Base-by-base conservation (phyloP, 164 flowering plant genomes). In the Stephania japonica region DNA sequence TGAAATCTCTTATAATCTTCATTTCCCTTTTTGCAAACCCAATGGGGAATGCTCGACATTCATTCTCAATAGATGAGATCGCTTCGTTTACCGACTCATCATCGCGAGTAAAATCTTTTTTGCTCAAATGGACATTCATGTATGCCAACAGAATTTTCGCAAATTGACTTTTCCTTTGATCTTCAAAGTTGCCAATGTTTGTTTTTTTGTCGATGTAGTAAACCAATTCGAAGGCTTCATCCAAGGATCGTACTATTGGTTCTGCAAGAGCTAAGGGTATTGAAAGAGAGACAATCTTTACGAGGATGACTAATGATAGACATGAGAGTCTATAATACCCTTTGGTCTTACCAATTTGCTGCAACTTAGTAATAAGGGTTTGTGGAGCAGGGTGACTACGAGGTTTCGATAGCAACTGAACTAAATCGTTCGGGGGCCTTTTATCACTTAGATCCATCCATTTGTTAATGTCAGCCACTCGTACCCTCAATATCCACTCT, bases 381-480 rank as follows among this genome's bases (percentile, higher is more conserved):
- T 1, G 49, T 44, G 49, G 8, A n/a, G n/a, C n/a, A 44, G 49
- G 12, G 8, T 9, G 49, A 44, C 49, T n/a, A n/a, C n/a, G 5
- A 43, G 47, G 47, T 43, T 43, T 53, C 6, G 62, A 56, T 18
- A 56, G 23, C 23, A 56, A 18, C n/a, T 56, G 62, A 8, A 18
- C 62, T 7, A 56, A 18, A 56, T 19, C 0, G 6, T 14, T 56
- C 16, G 71, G 18, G 19, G 23, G 21, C 14, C 13, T 27, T 53
- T 50, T 66, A 16, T 27, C n/a, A n/a, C n/a, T 73, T 21, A n/a
- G 19, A n/a, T 8, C 19, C 44, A 66, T 73, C 75, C 69, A 73
- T 67, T 18, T 66, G 1, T 49, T 32, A 64, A 73, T 19, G 10
- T 73, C 75, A 2, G 27, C 21, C 49, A 65, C 42, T 11, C 70